Evolutionary conservation across 2,329 filamentous ascomycete genomes (phyloP), one percentile per base, ranked within the genome.

Genomic region (Sporothrix phasma): DNA sequence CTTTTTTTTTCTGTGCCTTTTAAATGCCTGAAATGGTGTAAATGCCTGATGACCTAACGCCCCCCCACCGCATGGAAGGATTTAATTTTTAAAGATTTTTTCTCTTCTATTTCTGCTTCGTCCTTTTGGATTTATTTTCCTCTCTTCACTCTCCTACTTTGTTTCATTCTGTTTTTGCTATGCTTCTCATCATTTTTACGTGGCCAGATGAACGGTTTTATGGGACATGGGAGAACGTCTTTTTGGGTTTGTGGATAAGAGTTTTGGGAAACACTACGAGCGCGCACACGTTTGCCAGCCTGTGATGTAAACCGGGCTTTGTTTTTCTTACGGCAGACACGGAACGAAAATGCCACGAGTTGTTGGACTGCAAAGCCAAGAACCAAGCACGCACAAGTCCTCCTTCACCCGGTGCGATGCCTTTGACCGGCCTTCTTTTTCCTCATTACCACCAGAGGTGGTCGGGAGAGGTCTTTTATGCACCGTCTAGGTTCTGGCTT

Each of bases 31-130:
- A 64, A 67, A 68, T 62, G 68, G 68, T 68, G 63, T 67, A 68
- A 65, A 69, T 65, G 67, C 66, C 51, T 69, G 64, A 69, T 69
- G 68, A 69, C 64, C 37, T 67, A 63, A 69, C 66, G 67, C 65
- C 62, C 65, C 64, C 56, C 56, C 19, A 63, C 64, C 63, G 64
- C 64, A 69, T 68, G 65, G 67, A 68, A 68, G 67, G 68, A 68
- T 68, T 67, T 67, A 67, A 69, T 66, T 66, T 67, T 59, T 66
- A 66, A 67, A 68, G 53, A 63, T 58, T 61, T 65, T 63, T 63
- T 47, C 65, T 37, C 54, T 61, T 17, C 46, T 34, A 51, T 29
- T 58, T 62, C 19, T n/a, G 37, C 62, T 34, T 49, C n/a, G 24
- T 24, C 41, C 61, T 58, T 49, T 60, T 29, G 31, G 22, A 24